These are phyloP conservation scores for Melampsora occidentalis DNA, from an alignment of 1,284 basidiomycete species.

Conservation along the genomic window DNA sequence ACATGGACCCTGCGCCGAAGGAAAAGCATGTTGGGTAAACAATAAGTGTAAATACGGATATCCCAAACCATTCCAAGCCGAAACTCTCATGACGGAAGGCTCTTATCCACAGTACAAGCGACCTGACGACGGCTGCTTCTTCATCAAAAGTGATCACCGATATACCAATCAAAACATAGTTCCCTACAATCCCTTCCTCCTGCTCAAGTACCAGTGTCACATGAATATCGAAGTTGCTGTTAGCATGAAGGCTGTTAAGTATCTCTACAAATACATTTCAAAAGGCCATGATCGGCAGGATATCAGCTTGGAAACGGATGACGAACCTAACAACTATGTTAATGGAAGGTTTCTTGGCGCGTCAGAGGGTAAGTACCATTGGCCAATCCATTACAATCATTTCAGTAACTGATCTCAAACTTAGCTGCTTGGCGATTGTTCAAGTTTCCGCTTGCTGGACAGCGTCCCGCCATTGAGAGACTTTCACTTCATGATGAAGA, in stretches of 20 bases:
- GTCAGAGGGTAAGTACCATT: constrained; percentile 9
- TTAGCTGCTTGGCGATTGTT: neutral
- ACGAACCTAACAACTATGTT: neutral
- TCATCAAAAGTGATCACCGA: too few relatives aligned
- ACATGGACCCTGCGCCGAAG: constrained; percentile 4
- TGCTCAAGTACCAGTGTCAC: neutral
- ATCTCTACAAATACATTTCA: constrained; percentile 27
- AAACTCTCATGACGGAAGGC: too few relatives aligned
- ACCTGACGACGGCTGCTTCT: too few relatives aligned
- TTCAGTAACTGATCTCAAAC: too few relatives aligned
- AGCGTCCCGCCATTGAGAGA: neutral
- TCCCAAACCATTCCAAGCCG: too few relatives aligned
- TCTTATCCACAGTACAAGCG: too few relatives aligned
- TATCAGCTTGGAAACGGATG: neutral
- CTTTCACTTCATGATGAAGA: neutral
- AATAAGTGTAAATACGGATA: too few relatives aligned
- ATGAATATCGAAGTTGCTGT: constrained; percentile 24
- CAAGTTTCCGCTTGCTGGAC: neutral
- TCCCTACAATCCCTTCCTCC: too few relatives aligned
- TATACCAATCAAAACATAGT: too few relatives aligned
- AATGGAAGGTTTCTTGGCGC: constrained; percentile 8
- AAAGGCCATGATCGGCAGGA: constrained; percentile 15
- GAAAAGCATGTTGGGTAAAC: too few relatives aligned
- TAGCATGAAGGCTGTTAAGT: constrained; percentile 10
- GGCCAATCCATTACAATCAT: constrained; percentile 48